Evolutionary conservation across 768 basidiomycete genomes (phyloP).

Genomic region (Imleria badia): DNA sequence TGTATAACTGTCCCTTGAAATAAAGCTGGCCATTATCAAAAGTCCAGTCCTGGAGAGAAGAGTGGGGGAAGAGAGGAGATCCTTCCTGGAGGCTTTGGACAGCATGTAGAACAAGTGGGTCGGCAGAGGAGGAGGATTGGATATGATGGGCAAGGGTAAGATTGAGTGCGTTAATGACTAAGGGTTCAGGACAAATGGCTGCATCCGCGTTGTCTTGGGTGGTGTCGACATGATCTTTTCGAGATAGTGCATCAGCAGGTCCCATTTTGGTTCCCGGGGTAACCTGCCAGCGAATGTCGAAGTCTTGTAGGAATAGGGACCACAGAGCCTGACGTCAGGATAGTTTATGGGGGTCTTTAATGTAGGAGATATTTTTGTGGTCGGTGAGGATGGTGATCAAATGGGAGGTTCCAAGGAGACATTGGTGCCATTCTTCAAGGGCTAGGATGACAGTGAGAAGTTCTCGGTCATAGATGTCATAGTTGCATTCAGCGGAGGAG

Average conservation of each 20-base stretch:
- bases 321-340: background rate
- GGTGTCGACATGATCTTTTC: background rate
- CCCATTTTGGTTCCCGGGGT: background rate
- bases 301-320: background rate
- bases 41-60: background rate
- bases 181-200: background rate
- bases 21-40: background rate
- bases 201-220: background rate
- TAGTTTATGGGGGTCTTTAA: background rate
- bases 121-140: background rate
- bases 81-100: rapidly evolving
- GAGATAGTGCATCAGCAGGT: background rate
- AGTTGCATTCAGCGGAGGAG: background rate
- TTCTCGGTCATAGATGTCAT: background rate
- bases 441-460: background rate
- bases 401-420: background rate
- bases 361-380: background rate
- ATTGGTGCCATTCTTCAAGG: background rate
- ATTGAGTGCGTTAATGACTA: background rate
- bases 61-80: background rate
- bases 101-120: background rate
- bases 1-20: background rate
- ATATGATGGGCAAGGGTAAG: background rate
- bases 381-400: background rate
- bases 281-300: background rate